Conservation (phyloP, 2,329 filamentous ascomycete genomes). For the Penicillium sp. region DNA sequence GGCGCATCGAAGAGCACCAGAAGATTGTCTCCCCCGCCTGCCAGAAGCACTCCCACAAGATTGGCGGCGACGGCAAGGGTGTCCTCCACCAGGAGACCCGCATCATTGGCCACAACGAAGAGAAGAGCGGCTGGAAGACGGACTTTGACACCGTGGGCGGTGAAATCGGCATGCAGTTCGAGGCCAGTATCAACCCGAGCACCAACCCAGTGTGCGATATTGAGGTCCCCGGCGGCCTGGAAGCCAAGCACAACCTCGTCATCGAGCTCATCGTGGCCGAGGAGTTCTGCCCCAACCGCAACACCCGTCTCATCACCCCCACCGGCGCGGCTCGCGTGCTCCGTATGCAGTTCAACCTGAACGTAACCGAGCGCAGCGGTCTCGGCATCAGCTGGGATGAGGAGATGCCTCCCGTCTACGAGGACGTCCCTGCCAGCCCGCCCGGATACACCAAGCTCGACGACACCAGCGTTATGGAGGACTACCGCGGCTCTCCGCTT, state of each 20-base stretch:
- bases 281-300: slow-evolving; percentile 71
- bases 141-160: slow-evolving; percentile 65
- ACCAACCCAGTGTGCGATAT: slow-evolving; percentile 73
- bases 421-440: slow-evolving; percentile 84
- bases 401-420: slow-evolving; percentile 88
- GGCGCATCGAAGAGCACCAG: slow-evolving; percentile 87
- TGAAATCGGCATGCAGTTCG: slow-evolving; percentile 79
- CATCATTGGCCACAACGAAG: slow-evolving; percentile 73
- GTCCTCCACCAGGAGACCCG: slow-evolving; percentile 71
- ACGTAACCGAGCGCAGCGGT: slow-evolving; percentile 77
- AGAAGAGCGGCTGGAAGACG: slow-evolving; percentile 89
- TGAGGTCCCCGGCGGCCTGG: slow-evolving; percentile 69
- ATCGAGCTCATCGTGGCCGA: slow-evolving; percentile 93
- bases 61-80: slow-evolving; percentile 66
- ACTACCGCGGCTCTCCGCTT: slow-evolving; percentile 47
- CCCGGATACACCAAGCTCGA: slow-evolving; percentile 60
- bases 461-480: slow-evolving; percentile 44
- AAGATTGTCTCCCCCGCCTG: slow-evolving; percentile 78
- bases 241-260: slow-evolving; percentile 79
- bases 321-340: slow-evolving; percentile 88
- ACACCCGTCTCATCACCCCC: slow-evolving; percentile 72
- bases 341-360: slow-evolving; percentile 82
- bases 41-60: slow-evolving; percentile 66
- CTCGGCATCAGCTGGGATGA: slow-evolving; percentile 96
- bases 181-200: slow-evolving; percentile 58